These are phyloP conservation scores for sunflower (Helianthus annuus) DNA, from an alignment of 129 eudicot species.

Conservation along the genomic window HanXRQr2.0-SUNRISE NC_035443.2:75327245-75327744, in stretches of 20 bases:
- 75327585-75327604: conserved; percentile 17
- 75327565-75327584: conserved; percentile 31
- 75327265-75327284: conserved; percentile 28
- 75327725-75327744: conserved; percentile 7
- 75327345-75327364: conserved; percentile 37
- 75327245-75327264: conserved; percentile 38
- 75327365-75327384: conserved; percentile 37
- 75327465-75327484: conserved; percentile 35
- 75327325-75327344: conserved; percentile 28
- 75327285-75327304: conserved; percentile 34
- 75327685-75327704: conserved; percentile 23
- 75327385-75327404: conserved; percentile 39
- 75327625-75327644: conserved; percentile 32
- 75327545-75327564: conserved; percentile 26
- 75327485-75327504: conserved; percentile 40
- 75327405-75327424: conserved; percentile 25
- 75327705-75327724: neutral
- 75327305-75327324: conserved; percentile 32
- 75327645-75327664: conserved; percentile 34
- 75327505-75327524: conserved; percentile 26
- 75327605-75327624: conserved; percentile 30
- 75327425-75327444: conserved; percentile 35
- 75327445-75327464: conserved; percentile 36
- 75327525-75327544: conserved; percentile 37
- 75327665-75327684: conserved; percentile 42